Percentiles rank a stretch among this genome's conserved stretches.
Evolutionary conservation across 2,329 filamentous ascomycete species (phyloP).

Genomic region (Xylariaceae sp.): DNA sequence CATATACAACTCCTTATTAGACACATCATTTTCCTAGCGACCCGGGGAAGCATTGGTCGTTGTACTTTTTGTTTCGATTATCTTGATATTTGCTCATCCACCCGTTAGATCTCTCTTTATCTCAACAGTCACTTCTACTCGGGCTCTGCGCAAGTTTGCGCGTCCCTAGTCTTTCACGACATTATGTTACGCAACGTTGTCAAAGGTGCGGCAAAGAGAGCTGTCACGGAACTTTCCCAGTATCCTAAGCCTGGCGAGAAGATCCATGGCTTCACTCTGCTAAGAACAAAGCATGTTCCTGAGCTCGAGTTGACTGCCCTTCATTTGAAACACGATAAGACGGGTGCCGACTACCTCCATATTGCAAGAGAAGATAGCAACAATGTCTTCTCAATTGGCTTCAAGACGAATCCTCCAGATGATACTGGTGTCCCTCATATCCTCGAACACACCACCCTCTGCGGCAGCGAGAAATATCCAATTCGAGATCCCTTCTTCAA

Average conservation of each 20-base stretch:
- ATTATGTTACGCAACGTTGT: constrained; percentile 60
- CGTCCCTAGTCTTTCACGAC: constrained; percentile 1
- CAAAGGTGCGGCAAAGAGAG: constrained; percentile 59
- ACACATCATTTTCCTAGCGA: not conserved
- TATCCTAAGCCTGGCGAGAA: constrained; percentile 83
- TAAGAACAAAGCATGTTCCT: constrained; percentile 88
- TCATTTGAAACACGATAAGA: constrained; percentile 91
- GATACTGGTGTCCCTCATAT: constrained; percentile 97
- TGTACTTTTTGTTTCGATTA: not conserved
- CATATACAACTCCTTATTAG: too few species aligned
- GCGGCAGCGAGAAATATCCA: constrained; percentile 96
- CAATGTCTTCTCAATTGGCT: constrained; percentile 99
- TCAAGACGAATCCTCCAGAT: constrained; percentile 98
- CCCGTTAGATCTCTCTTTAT: not conserved
- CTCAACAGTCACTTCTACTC: not conserved
- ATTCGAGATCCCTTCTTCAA: constrained; percentile 99
- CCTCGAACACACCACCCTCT: constrained; percentile 95
- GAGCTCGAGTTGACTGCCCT: constrained; percentile 93
- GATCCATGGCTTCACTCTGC: constrained; percentile 91
- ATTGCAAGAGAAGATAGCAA: constrained; percentile 95
- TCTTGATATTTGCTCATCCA: not conserved
- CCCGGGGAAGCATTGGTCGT: not conserved
- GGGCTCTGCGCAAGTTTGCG: constrained; percentile 11
- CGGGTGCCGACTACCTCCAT: constrained; percentile 93
- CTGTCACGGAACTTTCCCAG: constrained; percentile 76